Conservation (phyloP, 2,329 filamentous ascomycete genomes). For the Colletotrichum sp. region DNA sequence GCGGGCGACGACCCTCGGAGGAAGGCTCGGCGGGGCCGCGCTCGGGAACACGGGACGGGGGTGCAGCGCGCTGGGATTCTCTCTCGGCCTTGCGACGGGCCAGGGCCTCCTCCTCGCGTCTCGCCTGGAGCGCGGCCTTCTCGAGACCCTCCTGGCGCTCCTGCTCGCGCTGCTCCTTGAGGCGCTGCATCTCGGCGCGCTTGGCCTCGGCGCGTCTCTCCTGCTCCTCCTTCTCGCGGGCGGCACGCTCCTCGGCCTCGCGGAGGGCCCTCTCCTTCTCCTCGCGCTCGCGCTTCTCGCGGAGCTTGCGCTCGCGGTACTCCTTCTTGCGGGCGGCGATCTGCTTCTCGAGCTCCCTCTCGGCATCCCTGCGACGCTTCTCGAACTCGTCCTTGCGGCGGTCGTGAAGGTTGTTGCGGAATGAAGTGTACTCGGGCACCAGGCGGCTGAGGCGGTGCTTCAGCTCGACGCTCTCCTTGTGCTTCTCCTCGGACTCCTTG, state of each 20-base stretch:
- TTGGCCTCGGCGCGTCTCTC: slow-evolving; percentile 80
- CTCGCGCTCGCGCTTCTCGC: slow-evolving; percentile 84
- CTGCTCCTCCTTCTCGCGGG: slow-evolving; percentile 86
- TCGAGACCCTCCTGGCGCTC: slow-evolving; percentile 72
- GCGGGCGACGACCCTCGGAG: slow-evolving; percentile 24
- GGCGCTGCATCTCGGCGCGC: slow-evolving; percentile 70
- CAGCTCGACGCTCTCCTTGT: slow-evolving; percentile 88
- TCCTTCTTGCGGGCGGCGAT: slow-evolving; percentile 89
- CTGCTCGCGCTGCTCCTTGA: slow-evolving; percentile 69
- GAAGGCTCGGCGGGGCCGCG: slow-evolving; percentile 36
- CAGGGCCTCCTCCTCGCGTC: slow-evolving; percentile 88
- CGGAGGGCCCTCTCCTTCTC: slow-evolving; percentile 78
- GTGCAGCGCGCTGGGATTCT: slow-evolving; percentile 47
- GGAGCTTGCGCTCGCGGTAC: slow-evolving; percentile 79
- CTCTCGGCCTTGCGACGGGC: slow-evolving; percentile 74
- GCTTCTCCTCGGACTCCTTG: slow-evolving; percentile 81
- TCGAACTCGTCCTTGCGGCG: slow-evolving; percentile 95
- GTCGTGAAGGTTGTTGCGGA: slow-evolving; percentile 82
- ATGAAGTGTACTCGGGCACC: slow-evolving; percentile 82
- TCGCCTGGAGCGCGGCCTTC: slow-evolving; percentile 72
- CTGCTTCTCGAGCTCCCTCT: slow-evolving; percentile 91
- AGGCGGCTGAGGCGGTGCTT: slow-evolving; percentile 91
- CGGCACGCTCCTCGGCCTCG: slow-evolving; percentile 86
- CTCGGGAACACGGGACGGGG: slow-evolving; percentile 46
- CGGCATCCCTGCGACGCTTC: slow-evolving; percentile 87